Evolutionary conservation across 2,329 filamentous ascomycete genomes (phyloP).

Genomic region (Aspergillus ochraceus): DNA sequence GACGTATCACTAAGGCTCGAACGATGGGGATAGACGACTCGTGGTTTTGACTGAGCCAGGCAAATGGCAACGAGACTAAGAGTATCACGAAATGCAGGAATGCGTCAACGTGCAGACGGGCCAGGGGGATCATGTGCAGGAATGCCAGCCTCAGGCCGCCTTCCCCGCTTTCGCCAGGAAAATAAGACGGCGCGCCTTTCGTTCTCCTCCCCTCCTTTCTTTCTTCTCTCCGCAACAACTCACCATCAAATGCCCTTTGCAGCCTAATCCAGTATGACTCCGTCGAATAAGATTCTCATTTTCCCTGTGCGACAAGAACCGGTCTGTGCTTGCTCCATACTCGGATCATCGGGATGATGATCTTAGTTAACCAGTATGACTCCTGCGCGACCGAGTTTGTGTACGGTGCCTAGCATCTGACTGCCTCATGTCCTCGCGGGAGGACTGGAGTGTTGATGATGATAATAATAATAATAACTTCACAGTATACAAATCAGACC

Average conservation of each 20-base stretch:
- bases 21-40: neutral
- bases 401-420: neutral
- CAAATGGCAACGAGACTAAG: too few species aligned
- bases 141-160: neutral
- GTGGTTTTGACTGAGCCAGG: too few species aligned
- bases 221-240: neutral
- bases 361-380: neutral
- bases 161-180: neutral
- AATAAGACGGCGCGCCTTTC: neutral
- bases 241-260: neutral
- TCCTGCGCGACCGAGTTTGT: neutral
- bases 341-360: neutral
- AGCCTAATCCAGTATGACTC: neutral
- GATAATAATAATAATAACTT: conserved; percentile 1
- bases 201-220: neutral
- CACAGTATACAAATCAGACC: neutral
- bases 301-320: conserved; percentile 5
- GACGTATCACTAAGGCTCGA: conserved; percentile 26
- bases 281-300: neutral
- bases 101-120: neutral
- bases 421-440: neutral
- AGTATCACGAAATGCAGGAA: neutral
- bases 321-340: neutral
- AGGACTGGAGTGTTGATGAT: neutral
- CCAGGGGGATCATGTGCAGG: neutral